A percentile compares a stretch with the other conserved stretches of the same genome.
Conservation (phyloP, 2,329 filamentous ascomycete species). For the Sphaerulina musiva region DNA sequence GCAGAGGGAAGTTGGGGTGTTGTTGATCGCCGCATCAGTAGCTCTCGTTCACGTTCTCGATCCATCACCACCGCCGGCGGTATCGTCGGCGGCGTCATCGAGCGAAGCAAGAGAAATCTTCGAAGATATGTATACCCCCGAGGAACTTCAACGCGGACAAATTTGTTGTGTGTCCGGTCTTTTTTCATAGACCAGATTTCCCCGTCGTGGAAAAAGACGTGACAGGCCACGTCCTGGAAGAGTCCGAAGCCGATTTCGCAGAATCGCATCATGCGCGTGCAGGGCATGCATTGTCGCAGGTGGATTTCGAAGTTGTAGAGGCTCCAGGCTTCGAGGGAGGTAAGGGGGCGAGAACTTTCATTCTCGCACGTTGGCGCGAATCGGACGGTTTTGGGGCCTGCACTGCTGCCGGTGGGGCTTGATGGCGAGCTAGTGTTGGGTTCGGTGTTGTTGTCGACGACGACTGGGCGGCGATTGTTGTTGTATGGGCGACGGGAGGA, state of each 20-base stretch:
- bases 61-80: too few species aligned
- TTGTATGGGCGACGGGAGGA: constrained; percentile 18
- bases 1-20: too few species aligned
- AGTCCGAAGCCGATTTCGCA: constrained; percentile 41
- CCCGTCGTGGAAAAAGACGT: constrained; percentile 38
- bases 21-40: too few species aligned
- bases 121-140: constrained; percentile 37
- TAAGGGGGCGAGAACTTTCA: constrained; percentile 38
- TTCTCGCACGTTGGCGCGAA: constrained; percentile 25
- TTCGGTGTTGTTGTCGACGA: constrained; percentile 23
- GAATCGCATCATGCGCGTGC: constrained; percentile 38
- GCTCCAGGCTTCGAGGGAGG: constrained; percentile 40
- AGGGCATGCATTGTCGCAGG: constrained; percentile 40
- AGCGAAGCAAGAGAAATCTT: constrained; percentile 34
- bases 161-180: constrained; percentile 35
- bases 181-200: constrained; percentile 27
- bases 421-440: constrained; percentile 23
- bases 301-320: constrained; percentile 46
- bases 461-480: constrained; percentile 17
- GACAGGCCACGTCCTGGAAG: constrained; percentile 41
- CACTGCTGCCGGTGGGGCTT: constrained; percentile 20
- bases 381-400: constrained; percentile 27
- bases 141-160: constrained; percentile 42
- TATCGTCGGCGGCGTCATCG: constrained; percentile 31
- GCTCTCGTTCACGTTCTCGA: too few species aligned